A percentile compares a stretch with the other conserved stretches of the same genome.
phyloP scores from a whole-genome alignment of 2,329 filamentous ascomycete species.

The Colletotrichum musae region DNA sequence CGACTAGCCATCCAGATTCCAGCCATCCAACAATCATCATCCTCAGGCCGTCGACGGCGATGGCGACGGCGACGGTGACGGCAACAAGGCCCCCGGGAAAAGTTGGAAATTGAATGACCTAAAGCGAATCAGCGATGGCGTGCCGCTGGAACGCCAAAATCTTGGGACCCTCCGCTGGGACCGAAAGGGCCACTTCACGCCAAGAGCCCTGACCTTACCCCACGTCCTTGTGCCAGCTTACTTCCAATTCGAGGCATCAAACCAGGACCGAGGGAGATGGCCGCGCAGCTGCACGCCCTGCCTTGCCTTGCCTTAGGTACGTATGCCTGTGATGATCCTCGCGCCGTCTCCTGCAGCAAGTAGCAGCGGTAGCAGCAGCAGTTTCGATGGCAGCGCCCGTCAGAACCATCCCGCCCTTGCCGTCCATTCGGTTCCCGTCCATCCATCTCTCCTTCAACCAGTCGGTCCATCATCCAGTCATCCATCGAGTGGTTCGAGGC shows the following conservation, averaged over 20 bases:
- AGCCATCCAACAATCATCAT: not conserved
- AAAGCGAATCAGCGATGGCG: conserved; percentile 39
- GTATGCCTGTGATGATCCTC: conserved; percentile 40
- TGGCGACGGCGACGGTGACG: not conserved
- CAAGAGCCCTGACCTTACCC: conserved; percentile 41
- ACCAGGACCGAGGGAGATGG: conserved; percentile 30
- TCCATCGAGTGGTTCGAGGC: conserved; percentile 8
- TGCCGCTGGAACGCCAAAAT: conserved; percentile 36
- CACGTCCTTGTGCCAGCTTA: conserved; percentile 40
- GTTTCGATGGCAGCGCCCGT: not conserved
- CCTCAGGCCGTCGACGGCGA: not conserved
- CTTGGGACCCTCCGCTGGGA: conserved; percentile 22
- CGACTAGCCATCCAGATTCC: not conserved
- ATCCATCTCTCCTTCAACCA: not conserved
- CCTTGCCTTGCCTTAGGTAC: not conserved
- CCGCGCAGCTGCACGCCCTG: conserved; percentile 28
- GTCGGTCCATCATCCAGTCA: conserved; percentile 17
- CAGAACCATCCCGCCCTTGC: not conserved
- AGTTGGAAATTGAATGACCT: conserved; percentile 30
- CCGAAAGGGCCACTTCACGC: conserved; percentile 16
- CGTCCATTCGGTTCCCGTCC: conserved; percentile 12
- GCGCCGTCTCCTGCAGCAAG: conserved; percentile 27
- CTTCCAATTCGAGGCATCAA: conserved; percentile 39
- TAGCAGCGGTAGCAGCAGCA: conserved; percentile 8
- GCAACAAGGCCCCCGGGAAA: not conserved